Evolutionary conservation across 306 rosid genomes (phyloP).

Genomic region (Begonia peltatifolia): DNA sequence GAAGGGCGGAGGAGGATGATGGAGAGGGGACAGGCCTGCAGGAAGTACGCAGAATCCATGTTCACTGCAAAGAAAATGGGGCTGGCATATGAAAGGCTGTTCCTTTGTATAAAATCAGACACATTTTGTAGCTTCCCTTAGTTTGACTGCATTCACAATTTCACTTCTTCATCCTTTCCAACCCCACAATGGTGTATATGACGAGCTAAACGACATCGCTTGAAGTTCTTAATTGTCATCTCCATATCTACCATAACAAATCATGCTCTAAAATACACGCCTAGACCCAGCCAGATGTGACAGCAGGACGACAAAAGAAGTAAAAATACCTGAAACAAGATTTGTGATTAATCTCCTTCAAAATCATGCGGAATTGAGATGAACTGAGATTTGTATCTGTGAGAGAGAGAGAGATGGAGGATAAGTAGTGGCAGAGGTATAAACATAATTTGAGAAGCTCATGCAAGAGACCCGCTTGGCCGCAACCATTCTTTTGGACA

Average conservation of each 20-base stretch:
- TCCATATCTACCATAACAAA: slow-evolving; percentile 16
- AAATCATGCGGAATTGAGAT: not conserved
- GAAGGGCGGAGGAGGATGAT: slow-evolving; percentile 56
- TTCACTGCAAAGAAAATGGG: slow-evolving; percentile 83
- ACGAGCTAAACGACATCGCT: too few relatives aligned
- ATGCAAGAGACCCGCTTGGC: too few relatives aligned
- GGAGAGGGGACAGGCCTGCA: slow-evolving; percentile 58
- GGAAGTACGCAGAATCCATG: slow-evolving; percentile 60
- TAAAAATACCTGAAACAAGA: slow-evolving; percentile 49
- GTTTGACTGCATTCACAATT: not conserved
- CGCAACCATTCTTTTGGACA: too few relatives aligned
- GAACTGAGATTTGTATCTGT: not conserved
- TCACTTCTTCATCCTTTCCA: not conserved
- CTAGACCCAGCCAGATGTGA: slow-evolving; percentile 97
- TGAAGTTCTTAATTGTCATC: too few relatives aligned
- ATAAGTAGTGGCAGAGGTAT: too few relatives aligned
- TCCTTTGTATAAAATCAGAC: slow-evolving; percentile 58
- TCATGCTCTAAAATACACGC: slow-evolving; percentile 34
- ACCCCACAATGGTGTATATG: not conserved
- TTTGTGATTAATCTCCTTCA: not conserved
- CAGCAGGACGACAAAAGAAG: slow-evolving; percentile 71
- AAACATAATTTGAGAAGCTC: too few relatives aligned
- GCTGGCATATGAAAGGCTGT: slow-evolving; percentile 74
- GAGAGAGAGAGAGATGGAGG: not conserved
- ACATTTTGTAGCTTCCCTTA: slow-evolving; percentile 57